Evolutionary conservation across 1,284 basidiomycete genomes (phyloP), one percentile per base, ranked within the genome.

Genomic region (Apiotrichum sp.): DNA sequence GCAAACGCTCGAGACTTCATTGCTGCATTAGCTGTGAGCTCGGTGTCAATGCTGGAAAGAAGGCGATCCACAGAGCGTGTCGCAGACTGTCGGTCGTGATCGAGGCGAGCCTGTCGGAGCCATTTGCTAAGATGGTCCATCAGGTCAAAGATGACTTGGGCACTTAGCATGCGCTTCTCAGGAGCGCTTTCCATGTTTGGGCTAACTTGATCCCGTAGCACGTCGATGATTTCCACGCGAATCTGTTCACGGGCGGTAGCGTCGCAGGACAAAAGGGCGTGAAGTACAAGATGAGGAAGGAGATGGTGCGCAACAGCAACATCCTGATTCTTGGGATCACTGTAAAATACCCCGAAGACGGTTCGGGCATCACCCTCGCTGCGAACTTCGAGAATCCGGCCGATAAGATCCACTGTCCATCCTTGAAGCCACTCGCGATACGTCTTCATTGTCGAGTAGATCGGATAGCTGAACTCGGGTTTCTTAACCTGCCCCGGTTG

Each of bases 341-440:
- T 83, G 29, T 85, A 82, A 68, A 97, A 90, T 5, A 87, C 84
- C 8, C 81, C 79, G 69, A 98, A 98, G 47, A 98, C 85, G 29
- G 76, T 77, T 36, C 69, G 64, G 44, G 69, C 69, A 35, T 69
- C 64, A 3, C 71, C 66, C 0, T 52, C 16, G 3, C 38, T 35
- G 22, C 56, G 43, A 39, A 65, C 52, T 2, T 63, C 58, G 46
- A 69, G 63, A 7, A 73, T 67, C 81, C 68, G 81, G 78, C 82
- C 80, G 55, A 98, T 89, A n/a, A 99, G 83, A 69, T 89, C 82
- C 10, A 83, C 81, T 0, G 89, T 86, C 93, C 95, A 98, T 0
- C 83, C 74, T 64, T 96, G 91, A 29, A 98, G 82, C 96, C 96
- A 99, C 73, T 98, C 93, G 47, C 93, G 85, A 74, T 96, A 98